phyloP scores from a whole-genome alignment of 179 eudicot genomes.

The Nepenthes alata region DNA sequence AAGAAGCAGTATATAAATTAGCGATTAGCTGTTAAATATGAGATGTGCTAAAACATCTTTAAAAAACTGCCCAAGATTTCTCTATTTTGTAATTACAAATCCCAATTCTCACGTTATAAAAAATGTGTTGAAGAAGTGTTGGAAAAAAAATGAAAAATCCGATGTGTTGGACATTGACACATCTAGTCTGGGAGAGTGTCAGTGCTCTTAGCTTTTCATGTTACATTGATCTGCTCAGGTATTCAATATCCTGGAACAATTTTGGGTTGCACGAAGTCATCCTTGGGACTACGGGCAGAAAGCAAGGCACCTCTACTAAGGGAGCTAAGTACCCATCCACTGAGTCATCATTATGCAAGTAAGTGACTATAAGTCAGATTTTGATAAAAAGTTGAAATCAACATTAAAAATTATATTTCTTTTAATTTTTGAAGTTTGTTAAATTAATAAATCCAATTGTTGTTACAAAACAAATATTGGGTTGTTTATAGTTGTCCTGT shows the following conservation, averaged over 20 bases:
- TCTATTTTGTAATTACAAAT: no score
- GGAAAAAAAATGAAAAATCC: no score
- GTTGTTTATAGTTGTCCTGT: neutral
- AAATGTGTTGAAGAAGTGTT: no score
- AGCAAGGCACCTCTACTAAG: constrained; percentile 90
- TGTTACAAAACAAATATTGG: no score
- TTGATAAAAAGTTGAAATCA: neutral
- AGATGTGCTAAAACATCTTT: no score
- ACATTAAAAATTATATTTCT: neutral
- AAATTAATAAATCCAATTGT: no score
- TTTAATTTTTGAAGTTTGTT: neutral
- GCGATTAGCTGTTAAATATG: no score
- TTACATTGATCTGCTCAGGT: constrained; percentile 22
- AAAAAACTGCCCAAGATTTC: no score
- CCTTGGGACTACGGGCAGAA: constrained; percentile 91
- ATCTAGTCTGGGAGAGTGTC: no score
- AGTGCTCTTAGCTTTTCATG: neutral
- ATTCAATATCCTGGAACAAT: constrained; percentile 79
- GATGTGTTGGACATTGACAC: no score
- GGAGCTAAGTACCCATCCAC: constrained; percentile 74
- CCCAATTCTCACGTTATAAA: no score
- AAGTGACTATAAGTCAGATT: constrained; percentile 6
- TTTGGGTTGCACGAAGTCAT: constrained; percentile 72
- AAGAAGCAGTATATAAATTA: no score
- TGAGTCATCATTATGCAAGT: constrained; percentile 88